Conservation (phyloP, 2,329 filamentous ascomycete species). For the Helminthosporium solani region DNA sequence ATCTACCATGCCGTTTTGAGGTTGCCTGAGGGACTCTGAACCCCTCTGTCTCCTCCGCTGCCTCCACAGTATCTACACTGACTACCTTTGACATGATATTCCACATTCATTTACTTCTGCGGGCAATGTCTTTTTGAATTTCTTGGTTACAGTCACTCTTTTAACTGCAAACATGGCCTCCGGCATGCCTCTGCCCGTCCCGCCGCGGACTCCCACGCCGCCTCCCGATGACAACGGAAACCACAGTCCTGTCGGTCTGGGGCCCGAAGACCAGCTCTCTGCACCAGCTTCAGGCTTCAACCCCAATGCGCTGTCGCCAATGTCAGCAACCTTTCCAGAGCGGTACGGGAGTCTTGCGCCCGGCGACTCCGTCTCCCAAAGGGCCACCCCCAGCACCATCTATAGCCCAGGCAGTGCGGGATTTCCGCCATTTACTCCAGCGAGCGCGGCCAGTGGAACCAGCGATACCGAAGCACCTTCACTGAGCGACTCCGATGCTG, state of each 20-base stretch:
- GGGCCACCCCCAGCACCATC: conserved; percentile 31
- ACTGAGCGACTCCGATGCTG: conserved; percentile 36
- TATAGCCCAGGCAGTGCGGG: conserved; percentile 37
- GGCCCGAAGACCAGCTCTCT: conserved; percentile 34
- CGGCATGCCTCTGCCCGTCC: conserved; percentile 58
- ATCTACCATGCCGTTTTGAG: neutral
- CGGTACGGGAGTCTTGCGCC: conserved; percentile 38
- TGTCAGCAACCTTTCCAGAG: conserved; percentile 43
- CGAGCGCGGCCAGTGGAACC: conserved; percentile 28
- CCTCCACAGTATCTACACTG: too few species aligned
- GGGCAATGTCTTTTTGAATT: neutral
- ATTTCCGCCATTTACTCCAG: conserved; percentile 33
- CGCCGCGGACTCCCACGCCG: conserved; percentile 65
- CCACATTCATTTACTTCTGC: neutral
- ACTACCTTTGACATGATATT: too few species aligned
- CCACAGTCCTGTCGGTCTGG: conserved; percentile 28
- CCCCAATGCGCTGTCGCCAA: conserved; percentile 40
- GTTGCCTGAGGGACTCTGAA: neutral
- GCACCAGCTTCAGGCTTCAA: conserved; percentile 28
- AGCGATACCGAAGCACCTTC: conserved; percentile 33
- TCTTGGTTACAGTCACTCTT: neutral
- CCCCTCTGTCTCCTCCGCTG: neutral
- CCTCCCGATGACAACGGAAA: conserved; percentile 57
- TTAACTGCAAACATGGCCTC: conserved; percentile 55
- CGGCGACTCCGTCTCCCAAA: conserved; percentile 38